Percentiles rank a stretch among this genome's conserved stretches.
These are phyloP conservation scores for Fusarium anthophilum DNA, from an alignment of 2,329 filamentous ascomycete genomes.

Conservation along the genomic window DNA sequence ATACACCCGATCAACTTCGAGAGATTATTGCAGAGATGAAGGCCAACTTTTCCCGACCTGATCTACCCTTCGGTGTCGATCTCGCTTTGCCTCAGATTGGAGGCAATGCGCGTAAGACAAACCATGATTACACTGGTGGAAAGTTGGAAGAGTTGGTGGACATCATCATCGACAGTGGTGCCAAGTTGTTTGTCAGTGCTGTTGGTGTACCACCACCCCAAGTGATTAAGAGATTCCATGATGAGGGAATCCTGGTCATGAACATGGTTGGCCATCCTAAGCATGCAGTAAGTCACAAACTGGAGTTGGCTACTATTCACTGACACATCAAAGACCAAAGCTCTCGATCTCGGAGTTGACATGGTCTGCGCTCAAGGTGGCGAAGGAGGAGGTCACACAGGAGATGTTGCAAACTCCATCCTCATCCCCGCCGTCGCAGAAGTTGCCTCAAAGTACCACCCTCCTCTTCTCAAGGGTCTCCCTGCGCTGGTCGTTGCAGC, in stretches of 20 bases:
- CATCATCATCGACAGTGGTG: constrained; percentile 85
- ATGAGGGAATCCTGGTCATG: constrained; percentile 85
- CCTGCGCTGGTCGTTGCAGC: constrained; percentile 86
- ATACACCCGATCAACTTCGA: constrained; percentile 77
- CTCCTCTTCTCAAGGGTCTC: constrained; percentile 72
- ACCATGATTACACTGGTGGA: constrained; percentile 94
- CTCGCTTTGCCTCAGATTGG: constrained; percentile 91
- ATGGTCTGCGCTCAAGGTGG: constrained; percentile 92
- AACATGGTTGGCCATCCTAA: constrained; percentile 97
- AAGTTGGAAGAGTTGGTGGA: constrained; percentile 88
- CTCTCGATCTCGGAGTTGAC: constrained; percentile 85
- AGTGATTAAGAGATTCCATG: constrained; percentile 81
- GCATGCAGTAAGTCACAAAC: constrained; percentile 69
- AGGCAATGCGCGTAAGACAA: constrained; percentile 84
- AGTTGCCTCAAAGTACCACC: constrained; percentile 77
- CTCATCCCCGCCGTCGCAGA: constrained; percentile 89
- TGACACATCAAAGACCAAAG: constrained; percentile 63
- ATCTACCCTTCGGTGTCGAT: constrained; percentile 89
- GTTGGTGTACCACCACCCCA: constrained; percentile 83
- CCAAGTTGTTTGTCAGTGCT: constrained; percentile 84
- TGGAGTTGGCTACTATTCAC: background rate
- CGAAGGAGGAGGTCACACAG: constrained; percentile 93
- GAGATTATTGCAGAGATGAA: constrained; percentile 89
- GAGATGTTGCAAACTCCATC: constrained; percentile 85
- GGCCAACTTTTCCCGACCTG: constrained; percentile 70